Evolutionary conservation across 1,139 yeast genomes (phyloP), one percentile per base, ranked within the genome.

Genomic region (Yamadazyma diddensiae): DNA sequence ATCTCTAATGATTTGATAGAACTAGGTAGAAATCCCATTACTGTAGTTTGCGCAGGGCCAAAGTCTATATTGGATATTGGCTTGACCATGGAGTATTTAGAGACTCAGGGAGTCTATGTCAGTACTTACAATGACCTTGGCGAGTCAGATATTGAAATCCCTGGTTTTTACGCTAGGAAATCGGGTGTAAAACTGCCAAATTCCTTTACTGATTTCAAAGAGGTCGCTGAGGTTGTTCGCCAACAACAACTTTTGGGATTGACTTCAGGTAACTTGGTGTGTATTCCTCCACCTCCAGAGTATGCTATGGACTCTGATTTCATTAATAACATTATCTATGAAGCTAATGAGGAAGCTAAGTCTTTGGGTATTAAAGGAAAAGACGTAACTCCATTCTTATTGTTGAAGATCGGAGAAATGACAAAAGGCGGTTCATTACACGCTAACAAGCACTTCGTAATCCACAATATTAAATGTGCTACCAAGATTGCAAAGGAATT

Each of bases 1-100:
- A 67, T 87, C 16, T 81, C 92, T 43, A 95, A 95, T 4, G 97
- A 87, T 56, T 70, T 87, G 42, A 88, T 86, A 24, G 97, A 87
- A 51, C 65, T 88, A 36, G 84, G 90, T 1, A 65, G 80, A 35
- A 87, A 95, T 0, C 87, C 92, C 0, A 87, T 87, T 2, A 79
- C 90, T 1, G 96, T 87, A 11, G 90, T 87, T 3, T 87, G 96
- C 52, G 80, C 95, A 8, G 97, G 97, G 0, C 95, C 96, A 3
- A 87, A 87, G 55, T 79, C 90, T 21, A 86, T 87, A 33, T 63
- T 87, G 40, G 96, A 87, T 50, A 81, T 88, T 38, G 79, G 75
- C 9, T 67, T 82, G 41, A 87, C 97, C 0, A 70, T 86, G 75
- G 97, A 87, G 53, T 85, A 80, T 50, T 64, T 87, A 37, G 96